Evolutionary conservation across 306 rosid species (phyloP), one percentile per base, ranked within the genome.

Genomic region (Vigna nakashimae): DNA sequence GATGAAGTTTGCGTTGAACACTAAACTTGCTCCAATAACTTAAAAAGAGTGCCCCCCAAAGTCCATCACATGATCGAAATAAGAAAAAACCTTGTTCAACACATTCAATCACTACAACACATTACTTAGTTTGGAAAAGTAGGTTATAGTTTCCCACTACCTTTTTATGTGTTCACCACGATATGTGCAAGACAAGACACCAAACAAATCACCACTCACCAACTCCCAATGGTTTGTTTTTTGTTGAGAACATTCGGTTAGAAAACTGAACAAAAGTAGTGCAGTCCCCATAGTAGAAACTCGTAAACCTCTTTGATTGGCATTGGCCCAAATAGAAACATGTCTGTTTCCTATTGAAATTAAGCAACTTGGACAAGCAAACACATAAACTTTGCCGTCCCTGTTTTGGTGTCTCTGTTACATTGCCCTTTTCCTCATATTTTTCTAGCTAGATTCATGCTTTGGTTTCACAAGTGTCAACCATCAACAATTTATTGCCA

Each of bases 221-320:
- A 17, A 14, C 45, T 20, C 46, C 63, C 18, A 20, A 15, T 69
- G 22, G 6, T 43, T 57, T 58, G 22, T 76, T 70, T 52, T 50
- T 38, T 18, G 32, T 64, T 12, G 28, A 66, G 36, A 69, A 45
- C 2, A 51, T 4, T 43, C 8, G 56, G 71, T 75, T 45, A 70
- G 43, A 40, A 56, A 55, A 58, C 52, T 51, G 38, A 48, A 16
- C 51, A 55, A 75, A 74, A 68, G 83, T 81, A 74, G 6, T 81
- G 22, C 1, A 53, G 65, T 69, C 76, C 88, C 81, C 49, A 49
- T 57, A 18, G 71, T 73, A 74, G 87, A 85, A 87, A 87, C 79
- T 81, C 82, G 80, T 69, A 82, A 68, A n/a, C 75, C 30, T 68
- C 53, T 65, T 32, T 40, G 36, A 43, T 82, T 42, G 28, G 34